Percentiles rank a stretch among this genome's conserved stretches.
Conservation (phyloP, 192 early-diverging fungal genomes). For the Lobosporangium transversale region DNA sequence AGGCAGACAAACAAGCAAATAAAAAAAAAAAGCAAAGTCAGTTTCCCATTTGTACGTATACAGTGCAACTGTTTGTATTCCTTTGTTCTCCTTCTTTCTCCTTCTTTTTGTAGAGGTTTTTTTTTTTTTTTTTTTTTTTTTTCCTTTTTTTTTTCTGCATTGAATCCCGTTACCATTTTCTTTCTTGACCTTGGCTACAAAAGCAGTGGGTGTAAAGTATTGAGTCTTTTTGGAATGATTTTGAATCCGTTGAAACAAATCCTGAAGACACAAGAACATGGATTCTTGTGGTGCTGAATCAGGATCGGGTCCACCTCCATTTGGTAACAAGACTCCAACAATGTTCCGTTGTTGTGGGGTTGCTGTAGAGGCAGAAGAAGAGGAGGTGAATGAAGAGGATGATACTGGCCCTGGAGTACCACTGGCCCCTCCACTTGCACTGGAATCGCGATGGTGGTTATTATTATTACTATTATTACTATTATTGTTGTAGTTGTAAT, state of each 20-base stretch:
- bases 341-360: slow-evolving; percentile 22
- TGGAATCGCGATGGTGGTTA: slow-evolving; percentile 22
- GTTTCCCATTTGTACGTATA: too few species aligned
- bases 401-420: background rate
- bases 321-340: slow-evolving; percentile 38
- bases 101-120: background rate
- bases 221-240: slow-evolving; percentile 86
- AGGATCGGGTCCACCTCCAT: slow-evolving; percentile 57
- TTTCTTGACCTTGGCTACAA: slow-evolving; percentile 90
- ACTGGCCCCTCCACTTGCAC: slow-evolving; percentile 14
- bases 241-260: slow-evolving; percentile 86
- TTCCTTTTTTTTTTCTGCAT: background rate
- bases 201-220: slow-evolving; percentile 82
- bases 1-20: background rate
- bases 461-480: background rate
- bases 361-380: slow-evolving; percentile 1
- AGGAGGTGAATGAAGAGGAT: slow-evolving; percentile 8
- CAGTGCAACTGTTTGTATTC: background rate
- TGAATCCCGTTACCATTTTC: slow-evolving; percentile 82
- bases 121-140: slow-evolving; percentile 5
- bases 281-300: slow-evolving; percentile 76
- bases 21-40: background rate
- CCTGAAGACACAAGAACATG: slow-evolving; percentile 85
- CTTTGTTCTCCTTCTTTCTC: background rate
- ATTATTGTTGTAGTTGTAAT: background rate